Evolutionary conservation across 495 filamentous ascomycete species (phyloP).

Genomic region (Lentithecium fluviatile): DNA sequence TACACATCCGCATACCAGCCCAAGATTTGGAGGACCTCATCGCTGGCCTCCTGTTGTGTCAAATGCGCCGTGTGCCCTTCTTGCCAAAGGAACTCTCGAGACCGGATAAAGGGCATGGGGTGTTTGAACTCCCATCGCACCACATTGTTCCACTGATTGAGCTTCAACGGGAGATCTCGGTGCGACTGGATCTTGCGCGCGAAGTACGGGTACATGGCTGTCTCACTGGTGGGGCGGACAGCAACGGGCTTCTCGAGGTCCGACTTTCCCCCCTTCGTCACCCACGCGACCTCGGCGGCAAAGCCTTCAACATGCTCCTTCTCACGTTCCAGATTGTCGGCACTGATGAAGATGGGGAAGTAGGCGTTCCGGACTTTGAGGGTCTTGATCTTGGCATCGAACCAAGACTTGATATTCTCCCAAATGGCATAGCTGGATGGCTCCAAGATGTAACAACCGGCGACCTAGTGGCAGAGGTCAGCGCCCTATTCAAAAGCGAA

Average conservation of each 20-base stretch:
- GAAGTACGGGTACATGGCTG: slow-evolving; percentile 94
- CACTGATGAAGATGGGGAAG: slow-evolving; percentile 83
- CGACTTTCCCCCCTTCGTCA: slow-evolving; percentile 91
- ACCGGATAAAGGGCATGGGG: slow-evolving; percentile 88
- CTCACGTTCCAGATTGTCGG: slow-evolving; percentile 87
- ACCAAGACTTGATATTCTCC: slow-evolving; percentile 88
- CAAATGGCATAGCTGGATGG: slow-evolving; percentile 84
- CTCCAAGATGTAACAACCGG: slow-evolving; percentile 64
- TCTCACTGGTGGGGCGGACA: slow-evolving; percentile 92
- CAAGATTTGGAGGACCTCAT: slow-evolving; percentile 90
- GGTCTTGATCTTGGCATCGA: slow-evolving; percentile 79
- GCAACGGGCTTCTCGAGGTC: slow-evolving; percentile 93
- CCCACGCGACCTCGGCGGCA: slow-evolving; percentile 96
- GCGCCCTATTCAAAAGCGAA: background rate
- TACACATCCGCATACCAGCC: slow-evolving; percentile 89
- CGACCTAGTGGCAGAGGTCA: slow-evolving; percentile 4
- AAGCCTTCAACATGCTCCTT: slow-evolving; percentile 98
- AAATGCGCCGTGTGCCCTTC: slow-evolving; percentile 97
- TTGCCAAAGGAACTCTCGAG: slow-evolving; percentile 96
- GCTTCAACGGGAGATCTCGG: slow-evolving; percentile 83
- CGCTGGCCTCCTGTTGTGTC: slow-evolving; percentile 68
- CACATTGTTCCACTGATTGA: slow-evolving; percentile 98
- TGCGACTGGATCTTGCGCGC: slow-evolving; percentile 94
- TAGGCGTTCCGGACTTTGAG: slow-evolving; percentile 92
- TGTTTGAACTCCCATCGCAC: slow-evolving; percentile 99